A percentile compares a stretch with the other conserved stretches of the same genome.
Conservation (phyloP, 805 yeast genomes). For the Debaryomyces tyrocola region DNA sequence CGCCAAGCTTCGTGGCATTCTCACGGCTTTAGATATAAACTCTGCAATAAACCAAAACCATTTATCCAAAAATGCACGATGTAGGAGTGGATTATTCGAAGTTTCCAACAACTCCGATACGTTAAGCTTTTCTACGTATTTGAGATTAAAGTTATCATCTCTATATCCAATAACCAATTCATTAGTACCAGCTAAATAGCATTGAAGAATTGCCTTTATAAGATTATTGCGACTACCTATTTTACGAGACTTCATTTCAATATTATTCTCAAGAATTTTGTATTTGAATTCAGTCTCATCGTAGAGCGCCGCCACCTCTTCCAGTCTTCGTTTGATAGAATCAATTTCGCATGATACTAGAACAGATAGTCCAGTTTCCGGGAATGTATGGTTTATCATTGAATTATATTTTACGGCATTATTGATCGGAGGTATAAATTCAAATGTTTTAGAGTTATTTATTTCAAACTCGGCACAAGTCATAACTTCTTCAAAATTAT, state of each 20-base stretch:
- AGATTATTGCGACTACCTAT: not conserved
- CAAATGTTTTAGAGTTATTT: not conserved
- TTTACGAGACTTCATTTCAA: constrained; percentile 5
- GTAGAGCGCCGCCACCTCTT: not conserved
- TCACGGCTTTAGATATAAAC: constrained; percentile 1
- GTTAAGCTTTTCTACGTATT: constrained; percentile 2
- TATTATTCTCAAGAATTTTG: constrained; percentile 4
- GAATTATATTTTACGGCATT: constrained; percentile 8
- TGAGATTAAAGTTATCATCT: constrained; percentile 4
- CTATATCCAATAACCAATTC: constrained; percentile 6
- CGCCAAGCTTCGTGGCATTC: not conserved
- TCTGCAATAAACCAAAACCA: constrained; percentile 8
- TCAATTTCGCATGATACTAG: constrained; percentile 10
- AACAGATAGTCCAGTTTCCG: not conserved
- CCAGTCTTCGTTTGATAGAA: constrained; percentile 1
- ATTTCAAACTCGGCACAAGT: not conserved
- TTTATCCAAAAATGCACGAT: constrained; percentile 2
- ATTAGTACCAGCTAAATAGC: constrained; percentile 7
- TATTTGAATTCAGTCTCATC: not conserved
- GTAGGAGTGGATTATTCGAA: not conserved
- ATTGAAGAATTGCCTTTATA: constrained; percentile 4
- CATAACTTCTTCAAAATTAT: constrained; percentile 7
- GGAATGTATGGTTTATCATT: constrained; percentile 7
- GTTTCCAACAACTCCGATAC: not conserved
- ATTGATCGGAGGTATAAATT: constrained; percentile 2